Percentiles rank a stretch among this genome's conserved stretches.
These are phyloP conservation scores for Leishmania martiniquensis DNA, from an alignment of 208 protist species.

Conservation along the genomic window DNA sequence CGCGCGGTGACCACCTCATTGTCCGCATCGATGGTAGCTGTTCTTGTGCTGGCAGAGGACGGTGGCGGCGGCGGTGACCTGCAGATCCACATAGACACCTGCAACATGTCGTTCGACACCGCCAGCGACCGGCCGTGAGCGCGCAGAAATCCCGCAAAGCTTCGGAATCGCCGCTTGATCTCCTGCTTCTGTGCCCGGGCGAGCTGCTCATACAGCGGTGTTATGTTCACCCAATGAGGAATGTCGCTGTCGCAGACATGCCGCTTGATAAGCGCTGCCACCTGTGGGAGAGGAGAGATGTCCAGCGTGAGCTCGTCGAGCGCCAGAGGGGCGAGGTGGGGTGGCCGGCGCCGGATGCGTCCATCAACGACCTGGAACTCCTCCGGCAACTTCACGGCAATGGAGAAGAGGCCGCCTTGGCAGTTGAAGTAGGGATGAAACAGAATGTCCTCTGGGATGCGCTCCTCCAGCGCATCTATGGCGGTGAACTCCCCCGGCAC, in stretches of 20 bases:
- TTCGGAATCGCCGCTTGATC: constrained; percentile 69
- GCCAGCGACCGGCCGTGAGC: constrained; percentile 73
- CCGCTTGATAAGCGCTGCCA: constrained; percentile 56
- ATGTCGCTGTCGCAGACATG: constrained; percentile 75
- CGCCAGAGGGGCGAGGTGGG: constrained; percentile 76
- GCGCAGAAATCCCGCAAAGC: constrained; percentile 87
- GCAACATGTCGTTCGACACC: constrained; percentile 84
- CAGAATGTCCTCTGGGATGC: constrained; percentile 77
- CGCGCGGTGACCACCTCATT: neutral
- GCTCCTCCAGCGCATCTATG: constrained; percentile 78
- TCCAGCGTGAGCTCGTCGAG: constrained; percentile 72
- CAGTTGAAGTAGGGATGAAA: constrained; percentile 93
- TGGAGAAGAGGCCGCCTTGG: constrained; percentile 83
- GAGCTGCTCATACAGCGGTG: constrained; percentile 82
- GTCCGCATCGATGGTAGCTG: neutral
- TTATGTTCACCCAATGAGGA: constrained; percentile 85
- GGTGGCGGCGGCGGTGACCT: constrained; percentile 13
- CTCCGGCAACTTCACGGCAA: constrained; percentile 83
- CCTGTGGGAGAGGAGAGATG: constrained; percentile 65
- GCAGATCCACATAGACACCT: constrained; percentile 83
- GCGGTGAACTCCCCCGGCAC: constrained; percentile 65
- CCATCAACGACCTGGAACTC: constrained; percentile 84
- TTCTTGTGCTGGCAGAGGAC: neutral
- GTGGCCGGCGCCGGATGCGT: constrained; percentile 65
- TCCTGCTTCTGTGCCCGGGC: constrained; percentile 55